These are phyloP conservation scores for Xylaria multiplex DNA, from an alignment of 2,329 filamentous ascomycete genomes.

Conservation along the genomic window DNA sequence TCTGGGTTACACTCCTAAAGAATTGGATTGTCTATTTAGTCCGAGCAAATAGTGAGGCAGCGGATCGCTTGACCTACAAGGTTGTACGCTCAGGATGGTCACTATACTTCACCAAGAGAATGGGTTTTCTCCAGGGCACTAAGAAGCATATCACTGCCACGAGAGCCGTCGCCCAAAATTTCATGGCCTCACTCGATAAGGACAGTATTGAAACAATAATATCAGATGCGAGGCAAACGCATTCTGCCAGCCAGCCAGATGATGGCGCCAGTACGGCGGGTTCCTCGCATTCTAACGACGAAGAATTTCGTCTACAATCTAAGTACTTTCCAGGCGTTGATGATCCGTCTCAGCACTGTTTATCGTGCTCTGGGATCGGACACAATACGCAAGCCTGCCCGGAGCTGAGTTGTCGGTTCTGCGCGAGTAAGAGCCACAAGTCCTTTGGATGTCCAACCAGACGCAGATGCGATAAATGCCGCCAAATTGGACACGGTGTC, in stretches of 20 bases:
- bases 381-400: conserved; percentile 61
- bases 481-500: conserved; percentile 67
- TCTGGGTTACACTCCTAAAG: conserved; percentile 30
- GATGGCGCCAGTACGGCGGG: not conserved
- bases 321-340: conserved; percentile 64
- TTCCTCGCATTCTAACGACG: conserved; percentile 21
- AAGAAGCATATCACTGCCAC: conserved; percentile 34
- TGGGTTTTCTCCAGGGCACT: conserved; percentile 38
- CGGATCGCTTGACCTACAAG: conserved; percentile 37
- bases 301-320: conserved; percentile 54
- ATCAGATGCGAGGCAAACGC: conserved; percentile 25
- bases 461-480: conserved; percentile 67
- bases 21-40: conserved; percentile 27
- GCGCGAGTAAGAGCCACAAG: conserved; percentile 58
- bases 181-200: conserved; percentile 29
- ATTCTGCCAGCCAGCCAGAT: not conserved
- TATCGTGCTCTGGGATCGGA: conserved; percentile 60
- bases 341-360: conserved; percentile 58
- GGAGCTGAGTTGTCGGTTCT: conserved; percentile 59
- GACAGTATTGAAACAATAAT: conserved; percentile 35
- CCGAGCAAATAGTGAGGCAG: conserved; percentile 34
- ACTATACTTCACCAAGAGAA: conserved; percentile 36
- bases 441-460: conserved; percentile 62
- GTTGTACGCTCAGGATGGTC: conserved; percentile 40
- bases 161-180: conserved; percentile 32